These are phyloP conservation scores for Zymoseptoria brevis DNA, from an alignment of 2,329 filamentous ascomycete genomes.

Conservation along the genomic window DNA sequence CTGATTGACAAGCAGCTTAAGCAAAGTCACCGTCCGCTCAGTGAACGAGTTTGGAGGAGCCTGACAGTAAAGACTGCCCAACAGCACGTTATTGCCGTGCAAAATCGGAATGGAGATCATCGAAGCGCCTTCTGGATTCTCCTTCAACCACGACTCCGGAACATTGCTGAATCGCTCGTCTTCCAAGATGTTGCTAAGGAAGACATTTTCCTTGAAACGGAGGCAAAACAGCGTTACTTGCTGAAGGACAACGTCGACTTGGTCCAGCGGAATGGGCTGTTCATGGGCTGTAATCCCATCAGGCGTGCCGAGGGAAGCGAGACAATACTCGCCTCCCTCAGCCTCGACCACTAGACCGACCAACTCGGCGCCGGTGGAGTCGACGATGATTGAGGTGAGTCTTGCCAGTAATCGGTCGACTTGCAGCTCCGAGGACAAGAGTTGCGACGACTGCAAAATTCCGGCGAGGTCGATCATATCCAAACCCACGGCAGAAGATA, in stretches of 20 bases:
- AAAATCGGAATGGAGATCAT: conserved; percentile 74
- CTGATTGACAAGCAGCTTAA: conserved; percentile 66
- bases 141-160: conserved; percentile 57
- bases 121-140: conserved; percentile 62
- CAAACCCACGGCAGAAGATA: conserved; percentile 53
- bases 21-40: conserved; percentile 51
- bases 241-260: conserved; percentile 61
- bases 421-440: conserved; percentile 69
- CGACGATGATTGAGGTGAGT: conserved; percentile 73
- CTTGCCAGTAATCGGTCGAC: conserved; percentile 69
- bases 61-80: conserved; percentile 70
- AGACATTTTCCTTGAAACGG: conserved; percentile 67
- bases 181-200: conserved; percentile 62
- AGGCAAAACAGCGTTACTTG: conserved; percentile 71
- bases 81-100: conserved; percentile 58
- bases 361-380: conserved; percentile 66
- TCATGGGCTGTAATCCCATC: conserved; percentile 63
- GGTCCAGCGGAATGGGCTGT: conserved; percentile 55
- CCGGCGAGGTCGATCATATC: conserved; percentile 78
- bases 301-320: conserved; percentile 65
- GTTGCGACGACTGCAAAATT: conserved; percentile 69
- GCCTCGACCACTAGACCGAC: conserved; percentile 69
- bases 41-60: conserved; percentile 68
- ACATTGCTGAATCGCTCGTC: conserved; percentile 76
- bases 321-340: conserved; percentile 57